Evolutionary conservation across 768 basidiomycete genomes (phyloP).

Genomic region (Tylopilus plumbeoviolaceoides): DNA sequence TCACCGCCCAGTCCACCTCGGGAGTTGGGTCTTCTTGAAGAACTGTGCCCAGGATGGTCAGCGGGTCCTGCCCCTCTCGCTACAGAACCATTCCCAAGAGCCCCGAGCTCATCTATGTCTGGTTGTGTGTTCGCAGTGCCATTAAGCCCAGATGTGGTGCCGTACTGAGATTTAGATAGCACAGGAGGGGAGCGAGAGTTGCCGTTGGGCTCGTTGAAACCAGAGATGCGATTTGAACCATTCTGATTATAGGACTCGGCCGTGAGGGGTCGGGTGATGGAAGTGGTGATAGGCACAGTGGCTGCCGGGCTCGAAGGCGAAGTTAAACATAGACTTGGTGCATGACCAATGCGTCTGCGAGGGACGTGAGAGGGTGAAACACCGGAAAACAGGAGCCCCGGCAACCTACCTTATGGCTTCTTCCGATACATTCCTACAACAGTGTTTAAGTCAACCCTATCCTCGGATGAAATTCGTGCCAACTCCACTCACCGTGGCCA

Average conservation of each 20-base stretch:
- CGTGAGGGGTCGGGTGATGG: slow-evolving; percentile 19
- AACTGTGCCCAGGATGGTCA: slow-evolving; percentile 28
- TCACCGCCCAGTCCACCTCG: slow-evolving; percentile 19
- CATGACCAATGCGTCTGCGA: slow-evolving; percentile 45
- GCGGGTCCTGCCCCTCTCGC: slow-evolving; percentile 14
- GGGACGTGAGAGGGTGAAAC: not conserved
- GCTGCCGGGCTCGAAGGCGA: slow-evolving; percentile 28
- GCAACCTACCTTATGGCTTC: slow-evolving; percentile 55
- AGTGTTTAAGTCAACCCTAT: not conserved
- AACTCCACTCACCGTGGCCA: slow-evolving; percentile 66
- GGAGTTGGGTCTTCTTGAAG: slow-evolving; percentile 12
- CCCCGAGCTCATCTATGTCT: slow-evolving; percentile 23
- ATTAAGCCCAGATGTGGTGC: slow-evolving; percentile 23
- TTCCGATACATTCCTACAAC: slow-evolving; percentile 58
- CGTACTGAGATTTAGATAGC: slow-evolving; percentile 24
- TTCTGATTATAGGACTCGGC: slow-evolving; percentile 19
- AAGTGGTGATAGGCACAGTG: slow-evolving; percentile 27
- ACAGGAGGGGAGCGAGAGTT: slow-evolving; percentile 5
- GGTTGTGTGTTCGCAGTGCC: slow-evolving; percentile 10
- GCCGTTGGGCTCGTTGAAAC: slow-evolving; percentile 5
- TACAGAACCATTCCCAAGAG: slow-evolving; percentile 10
- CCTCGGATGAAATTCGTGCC: not conserved
- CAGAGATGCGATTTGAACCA: slow-evolving; percentile 2
- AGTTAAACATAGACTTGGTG: slow-evolving; percentile 37
- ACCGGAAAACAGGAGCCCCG: not conserved